Percentiles rank a stretch among this genome's conserved stretches.
phyloP scores from a whole-genome alignment of 2,329 filamentous ascomycete species.

The Pestalotiopsis sp. region DNA sequence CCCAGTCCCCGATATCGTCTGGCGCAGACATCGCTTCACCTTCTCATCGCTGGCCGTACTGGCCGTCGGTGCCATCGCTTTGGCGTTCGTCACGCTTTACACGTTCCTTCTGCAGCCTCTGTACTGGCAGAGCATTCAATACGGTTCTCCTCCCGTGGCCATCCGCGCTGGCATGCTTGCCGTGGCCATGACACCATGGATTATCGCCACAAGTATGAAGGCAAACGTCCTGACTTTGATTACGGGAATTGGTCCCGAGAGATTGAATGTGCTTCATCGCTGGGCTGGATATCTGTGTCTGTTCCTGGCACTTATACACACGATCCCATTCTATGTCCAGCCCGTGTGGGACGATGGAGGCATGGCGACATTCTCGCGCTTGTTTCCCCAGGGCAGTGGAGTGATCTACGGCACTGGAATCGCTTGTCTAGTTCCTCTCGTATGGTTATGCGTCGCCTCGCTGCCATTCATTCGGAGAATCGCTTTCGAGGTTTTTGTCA shows the following conservation, averaged over 20 bases:
- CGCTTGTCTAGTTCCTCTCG: conserved; percentile 78
- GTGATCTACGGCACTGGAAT: conserved; percentile 85
- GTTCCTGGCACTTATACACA: conserved; percentile 81
- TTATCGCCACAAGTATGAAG: conserved; percentile 87
- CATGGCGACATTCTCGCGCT: conserved; percentile 67
- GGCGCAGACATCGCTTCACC: conserved; percentile 70
- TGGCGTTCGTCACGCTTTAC: conserved; percentile 77
- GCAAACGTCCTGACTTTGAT: conserved; percentile 82
- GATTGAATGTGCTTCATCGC: conserved; percentile 89
- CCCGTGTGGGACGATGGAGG: conserved; percentile 83
- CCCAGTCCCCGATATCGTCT: conserved; percentile 74
- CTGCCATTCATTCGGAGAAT: conserved; percentile 75
- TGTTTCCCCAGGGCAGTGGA: conserved; percentile 67
- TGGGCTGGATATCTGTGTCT: conserved; percentile 89
- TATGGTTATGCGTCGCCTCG: conserved; percentile 84
- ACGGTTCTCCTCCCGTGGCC: conserved; percentile 85
- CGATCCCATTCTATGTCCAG: conserved; percentile 86
- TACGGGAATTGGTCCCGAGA: conserved; percentile 89
- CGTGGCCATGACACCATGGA: conserved; percentile 90
- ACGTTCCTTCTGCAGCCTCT: conserved; percentile 86
- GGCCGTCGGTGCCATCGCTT: conserved; percentile 66
- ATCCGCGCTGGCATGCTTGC: conserved; percentile 90
- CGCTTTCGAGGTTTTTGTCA: conserved; percentile 85
- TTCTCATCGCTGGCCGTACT: conserved; percentile 81
- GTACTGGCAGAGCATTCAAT: conserved; percentile 85